Evolutionary conservation across 2,329 filamentous ascomycete species (phyloP), one percentile per base, ranked within the genome.

Genomic region (Aspergillus transmontanensis): DNA sequence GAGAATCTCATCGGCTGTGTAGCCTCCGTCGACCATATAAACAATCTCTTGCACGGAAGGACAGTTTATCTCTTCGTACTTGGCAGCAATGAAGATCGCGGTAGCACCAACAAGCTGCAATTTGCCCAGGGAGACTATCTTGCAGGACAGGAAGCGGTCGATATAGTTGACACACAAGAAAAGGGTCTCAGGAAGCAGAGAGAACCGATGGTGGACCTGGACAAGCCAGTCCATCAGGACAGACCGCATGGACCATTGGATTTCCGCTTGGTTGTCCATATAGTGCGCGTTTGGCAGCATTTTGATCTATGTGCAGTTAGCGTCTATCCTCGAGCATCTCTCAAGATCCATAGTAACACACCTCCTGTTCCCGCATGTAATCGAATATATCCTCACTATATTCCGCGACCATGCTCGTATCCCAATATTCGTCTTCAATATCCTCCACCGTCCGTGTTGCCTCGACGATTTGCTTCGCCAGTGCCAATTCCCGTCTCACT

Each of bases 61-160:
- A 78, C 94, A 97, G 79, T 97, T 96, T 82, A 99, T 97, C 81
- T 99, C 95, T 79, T 99, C 95, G 75, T 97, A 99, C 81, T 99
- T 99, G 71, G 95, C 92, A 14, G 95, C 95, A 64, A 99, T 90
- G 72, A 98, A 94, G 69, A 99, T 90, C 30, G 95, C 95, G 4
- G 95, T 98, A 26, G 95, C 94, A 54, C 95, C 95, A 58, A 98
- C 95, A 19, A 99, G 87, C 81, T 99, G 95, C 53, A 99, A 85
- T 81, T 98, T 98, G 65, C 91, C 92, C 16, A 98, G 86, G 1
- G 95, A 98, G 39, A 99, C 94, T 43, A 97, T 89, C 83, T 99
- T 99, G 82, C 87, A 88, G 1, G 94, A 95, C 26, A 99, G 87
- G 78, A 99, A 99, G 30, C 95, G 92, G 78, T 99, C 95, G 66